These are phyloP conservation scores for Pigoraptor vietnamica DNA, from an alignment of 78 protist species.

Conservation along the genomic window DNA sequence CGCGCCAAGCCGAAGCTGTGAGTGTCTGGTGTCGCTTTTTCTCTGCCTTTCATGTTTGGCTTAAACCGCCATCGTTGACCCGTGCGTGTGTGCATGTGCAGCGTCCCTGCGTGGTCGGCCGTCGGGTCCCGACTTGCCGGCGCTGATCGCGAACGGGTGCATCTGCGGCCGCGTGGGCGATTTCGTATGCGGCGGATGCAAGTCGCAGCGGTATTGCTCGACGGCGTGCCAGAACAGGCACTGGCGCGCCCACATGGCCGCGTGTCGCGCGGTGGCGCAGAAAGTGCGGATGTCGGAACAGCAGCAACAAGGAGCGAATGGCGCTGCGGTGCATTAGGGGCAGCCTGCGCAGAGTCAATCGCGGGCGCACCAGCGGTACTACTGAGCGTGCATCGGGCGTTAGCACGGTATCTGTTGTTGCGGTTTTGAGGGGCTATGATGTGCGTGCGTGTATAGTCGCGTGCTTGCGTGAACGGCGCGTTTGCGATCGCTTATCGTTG, in stretches of 20 bases:
- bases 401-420: not conserved
- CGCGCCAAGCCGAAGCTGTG: not conserved
- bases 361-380: too few species aligned
- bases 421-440: not conserved
- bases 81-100: too few species aligned
- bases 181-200: not conserved
- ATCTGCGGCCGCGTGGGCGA: not conserved
- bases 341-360: too few species aligned
- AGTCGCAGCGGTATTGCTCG: not conserved
- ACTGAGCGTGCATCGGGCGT: not conserved
- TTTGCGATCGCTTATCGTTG: too few species aligned
- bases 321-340: too few species aligned
- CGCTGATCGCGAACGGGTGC: not conserved
- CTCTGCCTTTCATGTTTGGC: not conserved
- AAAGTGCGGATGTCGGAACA: not conserved
- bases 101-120: too few species aligned
- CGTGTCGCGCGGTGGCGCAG: not conserved
- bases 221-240: not conserved
- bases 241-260: not conserved
- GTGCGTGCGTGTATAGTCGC: not conserved
- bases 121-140: not conserved
- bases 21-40: not conserved
- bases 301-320: too few species aligned
- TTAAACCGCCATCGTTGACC: too few species aligned
- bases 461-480: not conserved